Base-by-base conservation (phyloP, 2,329 filamentous ascomycete species). In the Aspergillus aculeatus region DNA sequence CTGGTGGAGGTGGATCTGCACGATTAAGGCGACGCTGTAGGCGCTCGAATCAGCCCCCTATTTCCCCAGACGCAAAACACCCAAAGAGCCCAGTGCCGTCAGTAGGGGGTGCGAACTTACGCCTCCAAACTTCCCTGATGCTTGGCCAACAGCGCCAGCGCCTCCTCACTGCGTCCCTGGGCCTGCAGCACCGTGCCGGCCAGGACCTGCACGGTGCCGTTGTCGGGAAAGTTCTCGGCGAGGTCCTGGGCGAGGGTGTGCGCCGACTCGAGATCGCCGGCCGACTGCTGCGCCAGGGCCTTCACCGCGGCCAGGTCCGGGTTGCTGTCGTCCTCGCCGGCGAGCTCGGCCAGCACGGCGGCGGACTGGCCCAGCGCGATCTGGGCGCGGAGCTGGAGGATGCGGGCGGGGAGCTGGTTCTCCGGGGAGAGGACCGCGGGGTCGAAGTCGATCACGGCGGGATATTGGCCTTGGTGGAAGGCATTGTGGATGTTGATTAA, bases 1-100 rank as follows among this genome's bases (percentile, higher is more conserved):
- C 74, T 96, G 92, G 68, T 91, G 85, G 10, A 98, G 87, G 72
- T 97, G 89, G 68, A 98, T 96, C 76, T 99, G 94, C 31, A 93
- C 88, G 65, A 95, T 93, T 62, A 98, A 80, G 49, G 93, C 89
- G 55, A 97, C 91, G 57, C 91, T 78, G 64, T 47, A 53, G 32
- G 23, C 23, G 23, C 23, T 23, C 23, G 23, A 23, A 23, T 23
- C 23, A 23, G 23, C 23, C 21, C 21, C 21, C 21, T 21, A 21
- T 21, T 21, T 21, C 21, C 21, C 21, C 21, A 2, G 2, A 21
- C 21, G 21, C 2, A 2, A 21, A 21, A 16, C 35, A 41, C 12
- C 12, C 35, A 41, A 6, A n/a, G 5, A 16, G 35, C 4, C 35
- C 24, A 4, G 3, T 24, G 24, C 24, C 24, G 24, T 24, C 24